Conservation (phyloP, 495 filamentous ascomycete genomes). For the Bathelium albidoporum region DNA sequence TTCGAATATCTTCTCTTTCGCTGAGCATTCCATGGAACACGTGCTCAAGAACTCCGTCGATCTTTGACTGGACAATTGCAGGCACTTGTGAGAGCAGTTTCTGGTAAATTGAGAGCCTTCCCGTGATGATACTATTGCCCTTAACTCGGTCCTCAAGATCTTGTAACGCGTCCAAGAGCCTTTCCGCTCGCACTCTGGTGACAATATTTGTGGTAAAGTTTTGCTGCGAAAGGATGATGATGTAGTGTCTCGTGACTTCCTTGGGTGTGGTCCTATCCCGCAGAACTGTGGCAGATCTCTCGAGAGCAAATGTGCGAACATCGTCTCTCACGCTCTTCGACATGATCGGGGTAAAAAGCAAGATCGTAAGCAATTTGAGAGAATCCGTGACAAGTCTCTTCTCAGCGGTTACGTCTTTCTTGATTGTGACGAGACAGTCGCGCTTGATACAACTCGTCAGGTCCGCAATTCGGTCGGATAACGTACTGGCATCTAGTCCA, state of each 20-base stretch:
- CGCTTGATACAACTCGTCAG: constrained; percentile 70
- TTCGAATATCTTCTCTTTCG: constrained; percentile 61
- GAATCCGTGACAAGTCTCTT: constrained; percentile 61
- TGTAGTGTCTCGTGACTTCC: constrained; percentile 60
- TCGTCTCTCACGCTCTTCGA: constrained; percentile 57
- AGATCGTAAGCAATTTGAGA: constrained; percentile 59
- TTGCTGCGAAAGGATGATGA: constrained; percentile 67
- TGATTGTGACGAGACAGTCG: constrained; percentile 51
- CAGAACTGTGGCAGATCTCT: constrained; percentile 62
- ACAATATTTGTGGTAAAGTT: constrained; percentile 65
- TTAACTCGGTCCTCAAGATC: constrained; percentile 61
- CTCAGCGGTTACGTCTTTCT: constrained; percentile 25
- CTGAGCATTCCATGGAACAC: constrained; percentile 74
- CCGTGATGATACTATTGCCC: constrained; percentile 65
- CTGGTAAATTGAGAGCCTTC: constrained; percentile 65
- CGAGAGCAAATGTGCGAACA: constrained; percentile 67
- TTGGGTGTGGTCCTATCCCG: constrained; percentile 58
- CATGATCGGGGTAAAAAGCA: constrained; percentile 59
- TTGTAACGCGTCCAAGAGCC: constrained; percentile 57
- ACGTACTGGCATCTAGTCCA: constrained; percentile 58
- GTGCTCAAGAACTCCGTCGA: constrained; percentile 63
- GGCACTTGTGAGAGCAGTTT: constrained; percentile 60
- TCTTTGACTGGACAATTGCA: constrained; percentile 50
- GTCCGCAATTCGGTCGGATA: constrained; percentile 62
- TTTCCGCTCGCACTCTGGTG: constrained; percentile 53